These are phyloP conservation scores for Exophiala calicioides DNA, from an alignment of 2,329 filamentous ascomycete genomes.

Conservation along the genomic window DNA sequence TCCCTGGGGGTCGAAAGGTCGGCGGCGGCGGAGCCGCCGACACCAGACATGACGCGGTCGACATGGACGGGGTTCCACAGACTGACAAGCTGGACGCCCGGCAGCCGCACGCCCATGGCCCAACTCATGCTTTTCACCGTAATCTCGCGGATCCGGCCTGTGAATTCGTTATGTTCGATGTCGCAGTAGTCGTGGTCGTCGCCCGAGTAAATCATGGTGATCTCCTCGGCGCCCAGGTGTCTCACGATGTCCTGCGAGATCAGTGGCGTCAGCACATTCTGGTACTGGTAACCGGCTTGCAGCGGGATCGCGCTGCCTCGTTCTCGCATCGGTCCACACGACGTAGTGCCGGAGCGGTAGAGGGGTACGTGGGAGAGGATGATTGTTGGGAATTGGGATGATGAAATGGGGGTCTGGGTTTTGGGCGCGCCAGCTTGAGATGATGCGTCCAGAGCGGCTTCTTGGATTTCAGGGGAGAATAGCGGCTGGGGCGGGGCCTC, in stretches of 20 bases:
- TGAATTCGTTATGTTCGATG: conserved; percentile 71
- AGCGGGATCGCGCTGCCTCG: conserved; percentile 78
- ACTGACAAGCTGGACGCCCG: conserved; percentile 84
- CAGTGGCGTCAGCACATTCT: conserved; percentile 80
- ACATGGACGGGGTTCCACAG: conserved; percentile 86
- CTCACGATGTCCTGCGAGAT: conserved; percentile 75
- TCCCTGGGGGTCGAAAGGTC: conserved; percentile 29
- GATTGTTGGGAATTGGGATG: conserved; percentile 69
- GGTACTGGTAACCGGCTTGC: conserved; percentile 85
- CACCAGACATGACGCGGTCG: conserved; percentile 38
- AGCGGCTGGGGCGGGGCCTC: conserved; percentile 4
- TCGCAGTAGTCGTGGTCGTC: conserved; percentile 99
- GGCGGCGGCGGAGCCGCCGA: no score
- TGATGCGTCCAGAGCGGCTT: conserved; percentile 1
- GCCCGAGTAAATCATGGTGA: conserved; percentile 85
- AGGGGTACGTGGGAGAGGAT: conserved; percentile 89
- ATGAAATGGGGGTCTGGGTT: conserved; percentile 9
- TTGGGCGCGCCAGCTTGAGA: neutral
- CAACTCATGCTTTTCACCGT: conserved; percentile 94
- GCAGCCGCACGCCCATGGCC: conserved; percentile 90
- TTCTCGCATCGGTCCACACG: conserved; percentile 85
- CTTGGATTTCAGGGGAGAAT: conserved; percentile 9
- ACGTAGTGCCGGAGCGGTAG: conserved; percentile 77
- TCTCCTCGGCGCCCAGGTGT: conserved; percentile 67
- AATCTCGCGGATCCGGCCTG: conserved; percentile 69